Conservation (phyloP, 805 yeast species). For the Vanderwaltozyma polyspora region DNA sequence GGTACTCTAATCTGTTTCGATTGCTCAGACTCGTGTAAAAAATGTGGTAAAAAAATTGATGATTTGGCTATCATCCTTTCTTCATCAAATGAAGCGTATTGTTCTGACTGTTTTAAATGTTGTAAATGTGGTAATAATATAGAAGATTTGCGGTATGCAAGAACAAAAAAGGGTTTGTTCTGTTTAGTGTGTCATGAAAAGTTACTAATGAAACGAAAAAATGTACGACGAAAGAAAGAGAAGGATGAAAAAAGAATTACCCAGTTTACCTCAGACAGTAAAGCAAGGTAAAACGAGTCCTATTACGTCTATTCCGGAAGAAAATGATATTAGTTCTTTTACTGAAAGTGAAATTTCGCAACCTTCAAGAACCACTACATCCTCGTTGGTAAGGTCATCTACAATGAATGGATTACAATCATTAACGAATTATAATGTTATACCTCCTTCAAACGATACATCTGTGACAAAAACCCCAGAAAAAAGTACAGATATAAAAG, state of each 20-base stretch:
- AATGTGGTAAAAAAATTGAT: slow-evolving; percentile 80
- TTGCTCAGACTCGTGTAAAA: slow-evolving; percentile 85
- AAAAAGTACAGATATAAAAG: background rate
- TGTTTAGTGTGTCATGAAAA: slow-evolving; percentile 90
- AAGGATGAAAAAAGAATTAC: slow-evolving; percentile 18
- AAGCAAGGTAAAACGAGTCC: too few species aligned
- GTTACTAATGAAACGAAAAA: slow-evolving; percentile 64
- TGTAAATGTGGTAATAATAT: slow-evolving; percentile 80
- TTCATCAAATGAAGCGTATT: slow-evolving; percentile 92
- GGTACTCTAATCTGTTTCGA: slow-evolving; percentile 85
- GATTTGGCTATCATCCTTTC: slow-evolving; percentile 78
- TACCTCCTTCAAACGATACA: slow-evolving; percentile 5
- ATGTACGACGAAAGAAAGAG: slow-evolving; percentile 28
- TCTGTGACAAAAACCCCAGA: background rate
- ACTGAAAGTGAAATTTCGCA: too few species aligned
- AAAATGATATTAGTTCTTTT: too few species aligned
- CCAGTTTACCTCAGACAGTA: slow-evolving; percentile 10
- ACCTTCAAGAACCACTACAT: too few species aligned
- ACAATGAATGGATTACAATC: too few species aligned
- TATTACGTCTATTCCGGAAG: too few species aligned
- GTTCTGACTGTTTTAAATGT: slow-evolving; percentile 84
- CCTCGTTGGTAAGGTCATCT: too few species aligned
- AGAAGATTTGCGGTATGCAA: slow-evolving; percentile 82
- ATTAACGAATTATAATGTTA: too few species aligned
- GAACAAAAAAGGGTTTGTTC: slow-evolving; percentile 86